Evolutionary conservation across 2,329 filamentous ascomycete species (phyloP), one percentile per base, ranked within the genome.

Genomic region (Pseudonectria buxi): DNA sequence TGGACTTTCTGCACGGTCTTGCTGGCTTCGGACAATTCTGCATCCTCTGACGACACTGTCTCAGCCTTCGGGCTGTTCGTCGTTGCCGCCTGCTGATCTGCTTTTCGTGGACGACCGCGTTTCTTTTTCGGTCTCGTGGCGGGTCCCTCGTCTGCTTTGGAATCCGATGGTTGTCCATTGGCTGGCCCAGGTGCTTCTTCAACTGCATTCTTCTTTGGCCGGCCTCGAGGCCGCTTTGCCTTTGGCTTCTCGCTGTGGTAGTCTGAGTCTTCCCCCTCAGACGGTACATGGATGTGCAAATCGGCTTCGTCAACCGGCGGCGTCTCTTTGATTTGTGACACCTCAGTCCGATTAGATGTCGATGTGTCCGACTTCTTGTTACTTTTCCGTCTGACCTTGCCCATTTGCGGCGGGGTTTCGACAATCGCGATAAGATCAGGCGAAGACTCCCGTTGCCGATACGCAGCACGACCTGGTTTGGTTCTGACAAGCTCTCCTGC

Each of bases 51-150:
- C n/a, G 26, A 15, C 24, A 7, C 24, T 16, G 32, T 30, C 7
- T 29, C 14, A 11, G 12, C 22, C 11, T 41, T 30, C 6, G 35
- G 37, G 11, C 28, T 44, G 7, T 47, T 26, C 9, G 42, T 37
- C 5, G 26, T 16, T 14, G 33, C 24, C 26, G 37, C 11, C 32
- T 26, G 35, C 28, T 51, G 51, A 15, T 54, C 55, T 3, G 49
- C 42, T 37, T 69, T 70, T 38, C 56, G 62, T 12, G 67, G 66
- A 14, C 67, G 57, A 4, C 68, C 68, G 32, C 67, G 56, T 39
- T 58, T 64, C 47, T 58, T 65, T 36, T 57, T 62, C 34, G 43
- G 28, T 27, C 41, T 46, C 24, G 32, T 31, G 16, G 25, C 28
- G 12, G 26, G 25, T 25, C 45, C 44, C 24, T 26, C 36, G 28